These are phyloP conservation scores for Cryphonectria parasitica DNA, from an alignment of 2,329 filamentous ascomycete genomes.

Conservation along the genomic window DNA sequence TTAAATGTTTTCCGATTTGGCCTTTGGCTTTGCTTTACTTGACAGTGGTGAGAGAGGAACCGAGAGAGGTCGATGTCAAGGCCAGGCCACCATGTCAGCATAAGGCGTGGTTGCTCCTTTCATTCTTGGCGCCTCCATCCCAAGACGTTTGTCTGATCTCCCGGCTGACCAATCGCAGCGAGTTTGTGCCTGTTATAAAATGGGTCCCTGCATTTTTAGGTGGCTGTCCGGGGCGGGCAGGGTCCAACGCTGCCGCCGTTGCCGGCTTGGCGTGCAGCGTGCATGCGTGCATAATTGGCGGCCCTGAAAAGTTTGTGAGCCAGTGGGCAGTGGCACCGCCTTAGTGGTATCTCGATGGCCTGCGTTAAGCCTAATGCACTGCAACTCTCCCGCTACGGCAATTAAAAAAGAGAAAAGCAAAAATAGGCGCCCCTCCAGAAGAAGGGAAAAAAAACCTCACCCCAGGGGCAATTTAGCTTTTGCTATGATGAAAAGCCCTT, in stretches of 20 bases:
- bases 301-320: not conserved
- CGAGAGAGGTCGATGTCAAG: not conserved
- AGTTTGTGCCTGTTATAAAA: not conserved
- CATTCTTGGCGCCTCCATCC: constrained; percentile 5
- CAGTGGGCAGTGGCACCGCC: not conserved
- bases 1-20: not conserved
- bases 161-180: not conserved
- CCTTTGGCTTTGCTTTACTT: not conserved
- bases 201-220: not conserved
- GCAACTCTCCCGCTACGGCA: not conserved
- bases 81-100: not conserved
- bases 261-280: constrained; percentile 11
- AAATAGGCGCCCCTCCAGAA: no score
- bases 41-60: not conserved
- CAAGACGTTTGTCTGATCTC: not conserved
- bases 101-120: not conserved
- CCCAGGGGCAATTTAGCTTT: not conserved
- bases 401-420: not conserved
- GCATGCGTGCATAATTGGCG: not conserved
- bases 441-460: not conserved
- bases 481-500: not conserved
- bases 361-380: not conserved
- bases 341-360: not conserved
- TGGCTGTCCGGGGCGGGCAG: not conserved
- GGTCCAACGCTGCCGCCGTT: not conserved